Percentiles rank a stretch among this genome's conserved stretches.
phyloP scores from a whole-genome alignment of 2,329 filamentous ascomycete species.

The Chalara sp. region DNA sequence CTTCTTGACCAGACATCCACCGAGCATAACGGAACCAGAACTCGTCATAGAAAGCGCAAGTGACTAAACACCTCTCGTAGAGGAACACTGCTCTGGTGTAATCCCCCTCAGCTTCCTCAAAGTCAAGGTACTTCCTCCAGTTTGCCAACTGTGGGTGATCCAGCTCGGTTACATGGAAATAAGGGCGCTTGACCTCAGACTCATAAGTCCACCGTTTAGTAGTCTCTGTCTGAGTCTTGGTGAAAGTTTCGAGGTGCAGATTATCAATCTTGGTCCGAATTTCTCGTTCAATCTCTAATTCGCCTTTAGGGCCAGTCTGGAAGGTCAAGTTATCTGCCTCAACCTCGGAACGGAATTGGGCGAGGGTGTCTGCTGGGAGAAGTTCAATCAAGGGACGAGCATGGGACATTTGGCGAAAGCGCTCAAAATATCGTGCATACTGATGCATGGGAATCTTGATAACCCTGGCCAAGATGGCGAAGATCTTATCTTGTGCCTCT shows the following conservation, averaged over 20 bases:
- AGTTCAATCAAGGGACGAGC: slow-evolving; percentile 67
- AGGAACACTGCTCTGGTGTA: slow-evolving; percentile 70
- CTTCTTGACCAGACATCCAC: slow-evolving; percentile 80
- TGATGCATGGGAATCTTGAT: slow-evolving; percentile 92
- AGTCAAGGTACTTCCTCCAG: slow-evolving; percentile 95
- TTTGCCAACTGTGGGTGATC: slow-evolving; percentile 79
- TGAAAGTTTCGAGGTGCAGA: slow-evolving; percentile 75
- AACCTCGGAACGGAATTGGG: slow-evolving; percentile 65
- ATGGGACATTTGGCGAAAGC: slow-evolving; percentile 73
- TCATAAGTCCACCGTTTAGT: slow-evolving; percentile 94
- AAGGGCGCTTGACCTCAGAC: slow-evolving; percentile 88
- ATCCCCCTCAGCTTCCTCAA: slow-evolving; percentile 81
- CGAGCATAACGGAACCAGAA: slow-evolving; percentile 97
- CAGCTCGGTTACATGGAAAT: slow-evolving; percentile 92
- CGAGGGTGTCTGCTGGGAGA: slow-evolving; percentile 59
- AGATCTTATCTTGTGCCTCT: slow-evolving; percentile 78
- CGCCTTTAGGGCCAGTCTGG: slow-evolving; percentile 49
- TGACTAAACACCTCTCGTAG: slow-evolving; percentile 90
- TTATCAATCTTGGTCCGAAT: slow-evolving; percentile 73
- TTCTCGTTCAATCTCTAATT: slow-evolving; percentile 77
- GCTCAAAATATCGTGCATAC: slow-evolving; percentile 90
- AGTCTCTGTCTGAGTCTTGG: slow-evolving; percentile 77
- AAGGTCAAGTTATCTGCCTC: slow-evolving; percentile 53
- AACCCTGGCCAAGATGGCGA: slow-evolving; percentile 73
- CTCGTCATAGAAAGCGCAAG: slow-evolving; percentile 91